phyloP scores from a whole-genome alignment of 2,329 filamentous ascomycete genomes.

The Pseudogymnoascus sp. region DNA sequence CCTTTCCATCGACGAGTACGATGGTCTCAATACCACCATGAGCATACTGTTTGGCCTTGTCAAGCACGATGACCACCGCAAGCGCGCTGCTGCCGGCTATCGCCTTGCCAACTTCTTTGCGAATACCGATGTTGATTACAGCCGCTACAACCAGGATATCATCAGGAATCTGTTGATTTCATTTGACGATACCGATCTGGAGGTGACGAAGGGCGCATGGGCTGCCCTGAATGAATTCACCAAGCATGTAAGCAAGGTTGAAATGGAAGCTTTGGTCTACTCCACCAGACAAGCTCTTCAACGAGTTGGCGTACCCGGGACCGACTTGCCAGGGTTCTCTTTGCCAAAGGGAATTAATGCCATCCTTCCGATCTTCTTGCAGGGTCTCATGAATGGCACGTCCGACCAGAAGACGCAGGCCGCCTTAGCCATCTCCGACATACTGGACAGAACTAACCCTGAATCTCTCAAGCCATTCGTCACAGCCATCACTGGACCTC shows the following conservation, averaged over 20 bases:
- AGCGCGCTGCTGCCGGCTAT: slow-evolving; percentile 67
- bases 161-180: slow-evolving; percentile 84
- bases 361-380: slow-evolving; percentile 91
- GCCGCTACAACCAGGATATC: slow-evolving; percentile 91
- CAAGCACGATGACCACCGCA: slow-evolving; percentile 87
- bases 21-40: slow-evolving; percentile 93
- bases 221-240: slow-evolving; percentile 79
- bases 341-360: slow-evolving; percentile 96
- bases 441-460: slow-evolving; percentile 85
- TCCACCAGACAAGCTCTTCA: slow-evolving; percentile 81
- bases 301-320: slow-evolving; percentile 80
- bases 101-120: slow-evolving; percentile 85
- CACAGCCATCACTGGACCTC: slow-evolving; percentile 91
- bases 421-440: slow-evolving; percentile 88
- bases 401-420: slow-evolving; percentile 86
- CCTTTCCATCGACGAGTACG: slow-evolving; percentile 87
- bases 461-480: slow-evolving; percentile 89
- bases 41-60: slow-evolving; percentile 80
- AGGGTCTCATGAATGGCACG: slow-evolving; percentile 94
- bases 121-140: slow-evolving; percentile 76
- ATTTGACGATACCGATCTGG: slow-evolving; percentile 77
- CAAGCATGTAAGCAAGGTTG: slow-evolving; percentile 85
- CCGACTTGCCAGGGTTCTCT: slow-evolving; percentile 76
- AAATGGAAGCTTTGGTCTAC: slow-evolving; percentile 88
- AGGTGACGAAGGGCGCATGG: slow-evolving; percentile 88